Conservation (phyloP, 164 flowering plant genomes). For the Umbilicus rupestris region DNA sequence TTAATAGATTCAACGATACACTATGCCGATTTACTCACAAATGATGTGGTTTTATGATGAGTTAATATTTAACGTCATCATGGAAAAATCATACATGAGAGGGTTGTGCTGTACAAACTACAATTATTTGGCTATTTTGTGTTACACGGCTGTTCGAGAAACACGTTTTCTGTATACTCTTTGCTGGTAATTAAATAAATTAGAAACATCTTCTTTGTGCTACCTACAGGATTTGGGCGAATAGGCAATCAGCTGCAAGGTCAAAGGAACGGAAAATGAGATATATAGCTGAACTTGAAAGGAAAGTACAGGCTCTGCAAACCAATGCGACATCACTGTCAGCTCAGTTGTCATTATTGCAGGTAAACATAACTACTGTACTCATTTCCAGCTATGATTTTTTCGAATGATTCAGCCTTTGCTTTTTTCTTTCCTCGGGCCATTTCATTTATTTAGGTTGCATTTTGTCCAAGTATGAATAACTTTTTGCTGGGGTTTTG, state of each 20-base stretch:
- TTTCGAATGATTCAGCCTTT: neutral
- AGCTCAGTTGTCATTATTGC: slow-evolving; percentile 83
- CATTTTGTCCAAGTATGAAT: neutral
- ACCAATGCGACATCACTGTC: slow-evolving; percentile 88
- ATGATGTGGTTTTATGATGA: too few species aligned
- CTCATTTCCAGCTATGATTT: neutral
- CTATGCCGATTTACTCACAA: too few species aligned
- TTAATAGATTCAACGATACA: too few species aligned
- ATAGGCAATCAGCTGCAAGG: slow-evolving; percentile 97
- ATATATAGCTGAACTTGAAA: slow-evolving; percentile 89
- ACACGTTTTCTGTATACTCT: too few species aligned
- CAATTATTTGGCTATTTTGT: too few species aligned
- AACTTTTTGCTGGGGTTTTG: neutral
- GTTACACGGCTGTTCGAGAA: too few species aligned
- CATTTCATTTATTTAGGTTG: neutral
- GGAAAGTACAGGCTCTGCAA: slow-evolving; percentile 88
- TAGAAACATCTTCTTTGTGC: slow-evolving; percentile 1
- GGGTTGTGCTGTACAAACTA: too few species aligned
- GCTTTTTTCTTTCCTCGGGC: neutral
- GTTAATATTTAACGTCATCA: too few species aligned
- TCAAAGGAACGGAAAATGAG: slow-evolving; percentile 98
- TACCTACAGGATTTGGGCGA: slow-evolving; percentile 83
- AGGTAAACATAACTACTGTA: slow-evolving; percentile 31
- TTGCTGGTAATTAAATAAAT: too few species aligned
- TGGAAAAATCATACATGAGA: too few species aligned